These are phyloP conservation scores for Pyrenochaeta sp. DNA, from an alignment of 2,329 filamentous ascomycete species.

Conservation along the genomic window DNA sequence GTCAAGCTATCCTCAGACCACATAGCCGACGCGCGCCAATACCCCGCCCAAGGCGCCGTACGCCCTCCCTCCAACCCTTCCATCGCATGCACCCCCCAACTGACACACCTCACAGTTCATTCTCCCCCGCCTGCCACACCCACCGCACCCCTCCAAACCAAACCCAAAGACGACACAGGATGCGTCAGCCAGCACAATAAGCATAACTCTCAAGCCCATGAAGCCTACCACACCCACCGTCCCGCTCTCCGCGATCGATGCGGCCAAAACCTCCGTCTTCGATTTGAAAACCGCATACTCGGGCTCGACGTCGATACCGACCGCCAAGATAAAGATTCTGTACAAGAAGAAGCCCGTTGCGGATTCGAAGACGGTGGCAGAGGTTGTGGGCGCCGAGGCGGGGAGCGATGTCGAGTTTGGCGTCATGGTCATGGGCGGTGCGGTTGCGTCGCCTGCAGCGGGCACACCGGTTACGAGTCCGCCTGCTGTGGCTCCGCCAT, in stretches of 20 bases:
- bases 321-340: constrained; percentile 82
- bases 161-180: constrained; percentile 54
- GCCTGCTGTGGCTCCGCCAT: constrained; percentile 60
- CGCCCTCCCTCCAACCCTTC: constrained; percentile 40
- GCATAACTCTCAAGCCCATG: constrained; percentile 74
- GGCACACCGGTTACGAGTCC: constrained; percentile 57
- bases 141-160: constrained; percentile 58
- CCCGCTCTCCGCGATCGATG: constrained; percentile 67
- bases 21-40: constrained; percentile 83
- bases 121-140: constrained; percentile 70
- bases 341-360: constrained; percentile 84
- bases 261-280: constrained; percentile 75
- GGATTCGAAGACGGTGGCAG: constrained; percentile 79
- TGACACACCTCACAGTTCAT: constrained; percentile 64
- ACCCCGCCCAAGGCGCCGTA: constrained; percentile 80
- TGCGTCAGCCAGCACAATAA: constrained; percentile 51
- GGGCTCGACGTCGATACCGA: constrained; percentile 63
- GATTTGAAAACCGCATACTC: constrained; percentile 78
- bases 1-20: constrained; percentile 87
- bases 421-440: constrained; percentile 83
- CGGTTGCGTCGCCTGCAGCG: constrained; percentile 45
- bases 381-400: constrained; percentile 68
- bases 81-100: constrained; percentile 36
- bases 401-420: constrained; percentile 72
- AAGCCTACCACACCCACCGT: constrained; percentile 68